These are phyloP conservation scores for Monosporascus sp. DNA, from an alignment of 2,329 filamentous ascomycete genomes.

Conservation along the genomic window DNA sequence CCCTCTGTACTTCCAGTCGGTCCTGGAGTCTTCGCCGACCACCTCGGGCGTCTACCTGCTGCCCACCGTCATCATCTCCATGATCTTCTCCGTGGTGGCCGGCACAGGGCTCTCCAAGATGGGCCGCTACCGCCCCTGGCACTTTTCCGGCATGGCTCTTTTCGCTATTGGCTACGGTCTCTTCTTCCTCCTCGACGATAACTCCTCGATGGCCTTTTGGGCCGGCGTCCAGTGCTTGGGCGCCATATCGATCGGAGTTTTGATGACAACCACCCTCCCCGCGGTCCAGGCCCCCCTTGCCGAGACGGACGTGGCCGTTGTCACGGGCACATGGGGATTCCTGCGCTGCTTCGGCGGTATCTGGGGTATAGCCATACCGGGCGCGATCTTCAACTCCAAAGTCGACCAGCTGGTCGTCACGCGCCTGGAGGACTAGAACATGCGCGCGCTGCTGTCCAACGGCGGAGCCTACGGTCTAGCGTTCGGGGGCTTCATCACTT, in stretches of 20 bases:
- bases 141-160: slow-evolving; percentile 17
- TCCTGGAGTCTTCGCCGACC: slow-evolving; percentile 21
- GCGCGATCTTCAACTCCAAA: slow-evolving; percentile 23
- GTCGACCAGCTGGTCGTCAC: too few species aligned
- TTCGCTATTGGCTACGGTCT: slow-evolving; percentile 29
- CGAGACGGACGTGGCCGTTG: slow-evolving; percentile 21
- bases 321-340: slow-evolving; percentile 31
- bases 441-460: too few species aligned
- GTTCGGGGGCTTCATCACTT: too few species aligned
- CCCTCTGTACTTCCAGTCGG: slow-evolving; percentile 36
- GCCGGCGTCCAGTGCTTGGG: slow-evolving; percentile 29
- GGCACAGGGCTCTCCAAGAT: slow-evolving; percentile 16
- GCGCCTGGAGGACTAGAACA: too few species aligned
- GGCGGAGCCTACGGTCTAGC: too few species aligned
- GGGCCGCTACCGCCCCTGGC: slow-evolving; percentile 8
- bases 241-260: slow-evolving; percentile 31
- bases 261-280: slow-evolving; percentile 31
- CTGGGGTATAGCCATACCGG: slow-evolving; percentile 33
- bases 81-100: slow-evolving; percentile 17
- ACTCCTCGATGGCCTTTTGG: slow-evolving; percentile 27
- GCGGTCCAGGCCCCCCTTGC: slow-evolving; percentile 27
- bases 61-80: slow-evolving; percentile 13
- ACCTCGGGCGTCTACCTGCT: slow-evolving; percentile 19
- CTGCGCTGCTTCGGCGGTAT: slow-evolving; percentile 33
- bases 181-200: slow-evolving; percentile 26